phyloP scores from a whole-genome alignment of 257 asterid genomes.

The Apocynum venetum region DNA sequence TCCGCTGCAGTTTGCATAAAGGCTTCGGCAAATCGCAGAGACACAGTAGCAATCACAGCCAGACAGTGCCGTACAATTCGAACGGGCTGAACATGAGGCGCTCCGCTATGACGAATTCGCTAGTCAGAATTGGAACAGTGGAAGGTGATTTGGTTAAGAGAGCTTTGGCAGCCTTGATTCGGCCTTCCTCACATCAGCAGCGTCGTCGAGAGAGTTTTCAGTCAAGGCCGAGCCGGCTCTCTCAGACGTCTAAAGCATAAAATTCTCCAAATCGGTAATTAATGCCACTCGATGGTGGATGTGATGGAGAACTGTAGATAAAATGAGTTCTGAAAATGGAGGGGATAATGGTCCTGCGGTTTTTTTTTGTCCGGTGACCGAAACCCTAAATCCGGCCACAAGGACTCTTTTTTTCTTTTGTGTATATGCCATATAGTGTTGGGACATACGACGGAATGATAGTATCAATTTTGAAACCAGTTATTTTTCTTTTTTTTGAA shows the following conservation, averaged over 20 bases:
- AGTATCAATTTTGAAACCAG: not conserved
- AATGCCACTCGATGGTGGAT: not conserved
- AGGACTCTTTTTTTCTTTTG: not conserved
- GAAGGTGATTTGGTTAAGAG: constrained; percentile 50
- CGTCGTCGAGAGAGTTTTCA: constrained; percentile 51
- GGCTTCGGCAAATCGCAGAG: not conserved
- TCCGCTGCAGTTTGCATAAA: constrained; percentile 53
- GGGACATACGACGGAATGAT: not conserved
- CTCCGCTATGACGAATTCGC: constrained; percentile 52
- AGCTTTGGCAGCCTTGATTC: constrained; percentile 50
- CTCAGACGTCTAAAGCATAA: constrained; percentile 23
- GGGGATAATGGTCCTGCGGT: not conserved
- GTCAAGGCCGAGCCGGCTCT: constrained; percentile 46
- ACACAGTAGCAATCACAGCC: constrained; percentile 5
- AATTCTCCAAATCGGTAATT: constrained; percentile 16
- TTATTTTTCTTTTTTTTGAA: not conserved
- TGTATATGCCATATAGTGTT: not conserved
- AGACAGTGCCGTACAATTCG: constrained; percentile 38
- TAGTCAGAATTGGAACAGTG: constrained; percentile 45
- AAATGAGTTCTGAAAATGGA: not conserved
- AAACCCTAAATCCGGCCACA: constrained; percentile 10
- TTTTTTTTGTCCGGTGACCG: constrained; percentile 13
- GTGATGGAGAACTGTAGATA: not conserved
- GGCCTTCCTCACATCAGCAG: constrained; percentile 54
- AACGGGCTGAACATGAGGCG: constrained; percentile 36